Percentiles rank a stretch among this genome's conserved stretches.
Conservation (phyloP, 23 red algal species). For the Gracilaria gracilis region DNA sequence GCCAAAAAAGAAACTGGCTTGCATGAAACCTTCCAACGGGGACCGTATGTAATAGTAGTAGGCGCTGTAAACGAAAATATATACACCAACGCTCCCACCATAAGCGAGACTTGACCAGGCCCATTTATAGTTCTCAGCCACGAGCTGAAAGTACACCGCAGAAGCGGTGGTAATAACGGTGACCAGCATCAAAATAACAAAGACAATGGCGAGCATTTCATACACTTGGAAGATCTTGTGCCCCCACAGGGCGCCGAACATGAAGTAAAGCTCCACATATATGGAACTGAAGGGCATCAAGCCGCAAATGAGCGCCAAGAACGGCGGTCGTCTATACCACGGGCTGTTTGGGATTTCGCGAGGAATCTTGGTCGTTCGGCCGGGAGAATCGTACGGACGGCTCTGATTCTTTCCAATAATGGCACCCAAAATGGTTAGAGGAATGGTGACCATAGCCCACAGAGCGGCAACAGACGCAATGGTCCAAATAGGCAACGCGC, state of each 20-base stretch:
- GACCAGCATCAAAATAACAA: constrained; percentile 70
- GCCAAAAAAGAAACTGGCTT: constrained; percentile 85
- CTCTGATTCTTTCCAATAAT: constrained; percentile 74
- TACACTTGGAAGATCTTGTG: constrained; percentile 80
- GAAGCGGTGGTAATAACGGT: constrained; percentile 62
- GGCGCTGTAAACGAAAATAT: constrained; percentile 69
- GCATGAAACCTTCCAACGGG: constrained; percentile 76
- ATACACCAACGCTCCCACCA: constrained; percentile 74
- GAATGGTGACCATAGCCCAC: constrained; percentile 77
- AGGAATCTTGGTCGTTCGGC: constrained; percentile 64
- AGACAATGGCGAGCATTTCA: constrained; percentile 72
- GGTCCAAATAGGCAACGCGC: constrained; percentile 60
- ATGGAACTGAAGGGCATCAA: constrained; percentile 76
- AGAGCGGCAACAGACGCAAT: constrained; percentile 56
- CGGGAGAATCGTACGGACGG: constrained; percentile 57
- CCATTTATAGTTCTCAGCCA: constrained; percentile 75
- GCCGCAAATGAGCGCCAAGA: constrained; percentile 54
- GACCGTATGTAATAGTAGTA: constrained; percentile 67
- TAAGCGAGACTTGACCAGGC: constrained; percentile 65
- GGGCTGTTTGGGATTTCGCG: constrained; percentile 60
- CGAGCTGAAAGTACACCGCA: constrained; percentile 79
- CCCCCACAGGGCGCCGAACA: constrained; percentile 70
- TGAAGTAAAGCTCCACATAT: constrained; percentile 78
- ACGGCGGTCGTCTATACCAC: constrained; percentile 60
- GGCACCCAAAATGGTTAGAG: constrained; percentile 62